Base-by-base conservation (phyloP, 352 stramenopile species). In the Pythium periplocum region DNA sequence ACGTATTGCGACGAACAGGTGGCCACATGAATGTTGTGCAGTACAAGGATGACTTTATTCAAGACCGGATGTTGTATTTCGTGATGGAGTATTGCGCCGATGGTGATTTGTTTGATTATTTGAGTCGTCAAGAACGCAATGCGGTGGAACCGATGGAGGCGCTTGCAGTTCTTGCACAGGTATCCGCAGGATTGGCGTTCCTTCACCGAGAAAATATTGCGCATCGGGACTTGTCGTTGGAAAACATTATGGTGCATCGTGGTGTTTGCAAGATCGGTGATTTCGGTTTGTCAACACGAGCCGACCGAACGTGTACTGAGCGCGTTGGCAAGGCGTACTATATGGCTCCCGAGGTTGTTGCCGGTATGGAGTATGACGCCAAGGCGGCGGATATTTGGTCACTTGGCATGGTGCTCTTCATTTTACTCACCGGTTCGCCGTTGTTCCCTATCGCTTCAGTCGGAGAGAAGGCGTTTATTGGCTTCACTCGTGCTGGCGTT, bases 301-400 rank as follows among this genome's bases (percentile, higher is more conserved):
- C 51, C 6, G 52, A 73, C 9, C 57, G 54, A 4, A 36, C 57
- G 1, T 74, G 66, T 38, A 39, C 51, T 0, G 76, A 66, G 41
- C 59, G 68, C 50, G 77, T 87, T 4, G 73, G 78, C 11, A 86
- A 87, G 36, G 54, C 71, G n/a, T 75, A 69, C 47, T 87, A 86
- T 54, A 87, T 86, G 76, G 75, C 79, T 0, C 74, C 75, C 2
- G 79, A 90, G 42, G 53, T 86, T 1, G 70, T 86, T 0, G 60
- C 62, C 1, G 62, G 66, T 1, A 34, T 64, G 3, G 35, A 36
- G 9, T 87, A 90, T 48, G 64, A 86, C 33, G 68, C 76, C 2
- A 49, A 49, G 12, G 51, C 69, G 1, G 79, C 76, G 4, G 74
- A 90, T 34, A 67, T 87, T 17, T 90, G 76, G 76, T 90, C 79